Evolutionary conservation across 2,329 filamentous ascomycete genomes (phyloP).

Genomic region (Tolypocladium nubicola): DNA sequence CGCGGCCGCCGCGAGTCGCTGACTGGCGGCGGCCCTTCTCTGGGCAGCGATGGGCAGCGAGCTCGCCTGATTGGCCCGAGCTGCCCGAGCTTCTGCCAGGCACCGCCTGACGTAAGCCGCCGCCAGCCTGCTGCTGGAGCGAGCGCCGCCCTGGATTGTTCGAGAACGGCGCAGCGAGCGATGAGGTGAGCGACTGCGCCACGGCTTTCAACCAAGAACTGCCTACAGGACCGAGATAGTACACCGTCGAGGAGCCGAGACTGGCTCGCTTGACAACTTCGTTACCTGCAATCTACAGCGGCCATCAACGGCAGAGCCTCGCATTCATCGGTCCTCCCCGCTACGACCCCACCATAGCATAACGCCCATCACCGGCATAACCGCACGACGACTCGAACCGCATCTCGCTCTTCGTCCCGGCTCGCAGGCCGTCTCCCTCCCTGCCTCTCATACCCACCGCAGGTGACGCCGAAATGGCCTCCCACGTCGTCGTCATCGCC

Average conservation of each 20-base stretch:
- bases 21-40: background rate
- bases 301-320: background rate
- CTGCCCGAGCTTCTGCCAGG: constrained; percentile 6
- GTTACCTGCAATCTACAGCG: background rate
- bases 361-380: background rate
- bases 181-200: background rate
- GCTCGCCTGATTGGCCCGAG: constrained; percentile 6
- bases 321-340: background rate
- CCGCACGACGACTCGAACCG: background rate
- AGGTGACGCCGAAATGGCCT: constrained; percentile 50
- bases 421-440: background rate
- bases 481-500: constrained; percentile 81
- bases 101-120: constrained; percentile 3
- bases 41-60: background rate
- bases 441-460: background rate
- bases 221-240: background rate
- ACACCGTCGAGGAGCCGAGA: background rate
- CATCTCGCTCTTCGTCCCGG: background rate
- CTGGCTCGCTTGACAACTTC: background rate
- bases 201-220: background rate
- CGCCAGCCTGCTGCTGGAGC: background rate
- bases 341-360: background rate
- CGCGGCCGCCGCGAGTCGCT: constrained; percentile 10
- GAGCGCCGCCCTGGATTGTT: background rate
- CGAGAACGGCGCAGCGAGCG: background rate